phyloP scores from a whole-genome alignment of 2,329 filamentous ascomycete genomes.

The Hymenoscyphus linearis region DNA sequence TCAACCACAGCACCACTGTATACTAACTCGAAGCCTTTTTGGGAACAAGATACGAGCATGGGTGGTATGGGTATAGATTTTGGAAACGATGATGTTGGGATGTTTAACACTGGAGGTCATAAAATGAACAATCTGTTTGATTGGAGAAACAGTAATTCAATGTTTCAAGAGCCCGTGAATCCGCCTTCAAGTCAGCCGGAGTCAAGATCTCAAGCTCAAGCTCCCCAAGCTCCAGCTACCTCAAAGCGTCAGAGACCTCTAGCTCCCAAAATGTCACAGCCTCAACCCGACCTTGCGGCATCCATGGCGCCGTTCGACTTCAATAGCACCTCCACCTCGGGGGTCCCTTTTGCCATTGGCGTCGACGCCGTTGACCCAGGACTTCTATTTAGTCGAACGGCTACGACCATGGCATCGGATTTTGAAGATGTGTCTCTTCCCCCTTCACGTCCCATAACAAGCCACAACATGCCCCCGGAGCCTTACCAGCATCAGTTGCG shows the following conservation, averaged over 20 bases:
- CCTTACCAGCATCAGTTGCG: conserved; percentile 32
- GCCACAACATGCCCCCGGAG: conserved; percentile 21
- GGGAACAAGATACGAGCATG: conserved; percentile 50
- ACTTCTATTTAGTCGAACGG: conserved; percentile 46
- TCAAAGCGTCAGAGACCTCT: conserved; percentile 41
- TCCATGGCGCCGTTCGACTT: conserved; percentile 38
- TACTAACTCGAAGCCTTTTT: conserved; percentile 43
- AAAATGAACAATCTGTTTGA: conserved; percentile 49
- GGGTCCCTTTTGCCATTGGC: conserved; percentile 47
- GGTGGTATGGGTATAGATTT: conserved; percentile 57
- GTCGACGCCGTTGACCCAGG: conserved; percentile 54
- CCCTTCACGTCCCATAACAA: conserved; percentile 25
- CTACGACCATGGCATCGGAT: conserved; percentile 16
- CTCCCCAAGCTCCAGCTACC: conserved; percentile 41
- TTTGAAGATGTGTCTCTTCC: conserved; percentile 27
- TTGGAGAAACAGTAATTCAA: conserved; percentile 50
- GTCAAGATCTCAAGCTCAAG: conserved; percentile 35
- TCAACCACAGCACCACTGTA: conserved; percentile 45
- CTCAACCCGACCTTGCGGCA: conserved; percentile 35
- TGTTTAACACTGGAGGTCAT: conserved; percentile 33
- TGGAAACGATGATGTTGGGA: conserved; percentile 33
- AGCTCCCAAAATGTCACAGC: conserved; percentile 37
- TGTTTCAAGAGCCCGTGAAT: conserved; percentile 45
- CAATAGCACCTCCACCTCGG: conserved; percentile 35
- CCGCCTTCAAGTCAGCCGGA: conserved; percentile 9